Base-by-base conservation (phyloP, 106 monocot genomes). In the Cymbidium sinense region DNA sequence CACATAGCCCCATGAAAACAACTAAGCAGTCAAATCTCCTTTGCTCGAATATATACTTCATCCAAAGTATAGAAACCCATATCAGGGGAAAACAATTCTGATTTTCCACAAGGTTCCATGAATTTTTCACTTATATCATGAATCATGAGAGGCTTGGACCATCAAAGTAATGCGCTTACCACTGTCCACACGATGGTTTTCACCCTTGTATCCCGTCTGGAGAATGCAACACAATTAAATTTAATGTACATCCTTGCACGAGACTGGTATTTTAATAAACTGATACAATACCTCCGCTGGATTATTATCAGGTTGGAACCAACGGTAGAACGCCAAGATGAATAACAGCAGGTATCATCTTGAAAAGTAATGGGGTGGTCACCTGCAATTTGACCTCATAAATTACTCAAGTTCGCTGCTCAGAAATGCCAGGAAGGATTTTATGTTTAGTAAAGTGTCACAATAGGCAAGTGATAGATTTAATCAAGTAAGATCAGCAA, bases 71-170 rank as follows among this genome's bases (percentile, higher is more conserved):
- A 75, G 64, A 75, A 64, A 47, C 18, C 80, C 80, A 74, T 54
- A 54, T 61, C 43, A 31, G 39, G 30, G 75, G 18, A 50, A 75
- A 44, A 50, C 30, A n/a, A 65, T 17, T 19, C 70, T 23, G 28
- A 34, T 80, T 77, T 77, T 82, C 77, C 84, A 79, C 34, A 36
- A 77, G 83, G 50, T 71, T 73, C 30, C 81, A 73, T 73, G 47
- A 34, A 81, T 28, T 58, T 71, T 74, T 34, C 37, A 15, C 3
- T 52, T 62, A 47, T 64, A 83, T 87, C 79, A 88, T 69, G 84
- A 92, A 87, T 70, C 88, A 82, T 89, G 91, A 78, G 88, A 65
- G 79, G 80, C 86, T 84, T 91, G 87, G 76, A 92, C 79, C 86
- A 92, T 81, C 81, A 89, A 83, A 39, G 76, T 81, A 77, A 85